Evolutionary conservation across 1,284 basidiomycete species (phyloP), one percentile per base, ranked within the genome.

Genomic region (Salmacisia buchloeana): DNA sequence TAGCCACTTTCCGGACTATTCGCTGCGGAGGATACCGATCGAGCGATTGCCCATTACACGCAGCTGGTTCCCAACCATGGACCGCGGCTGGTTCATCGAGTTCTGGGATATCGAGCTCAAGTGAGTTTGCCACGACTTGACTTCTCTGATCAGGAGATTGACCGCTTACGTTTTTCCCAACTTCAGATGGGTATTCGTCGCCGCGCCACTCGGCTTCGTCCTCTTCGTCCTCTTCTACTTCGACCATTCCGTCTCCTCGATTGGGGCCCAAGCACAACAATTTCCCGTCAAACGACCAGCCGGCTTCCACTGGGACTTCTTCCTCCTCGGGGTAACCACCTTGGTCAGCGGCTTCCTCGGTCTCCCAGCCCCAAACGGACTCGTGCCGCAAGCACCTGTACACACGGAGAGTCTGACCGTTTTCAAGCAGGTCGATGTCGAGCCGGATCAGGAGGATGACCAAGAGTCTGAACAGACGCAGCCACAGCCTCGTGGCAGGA

Each of bases 381-480:
- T 79, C 15, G 96, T 98, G 57, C 94, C 94, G 0, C 94, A 97
- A 81, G 94, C 94, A 0, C 94, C 94, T 0, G 90, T 96, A 27
- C 93, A 97, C 74, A 97, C 94, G 0, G 86, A 87, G 13, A 89
- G 91, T 6, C 85, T 98, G 0, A 83, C 90, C 18, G 85, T 94
- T 41, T 88, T 91, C 84, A 87, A 88, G 31, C 79, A 79, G 29
- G 71, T 78, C 10, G 70, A 73, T 36, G 63, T 36, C 10, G 69
- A 68, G 21, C 62, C 52, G 4, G 59, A 66, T 57, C 67, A 69
- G 41, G 63, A 64, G 1, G 81, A 73, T 15, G 79, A 82, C 83
- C 64, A 79, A 41, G 61, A 52, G 36, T 43, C 10, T 46, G 61
- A 15, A 60, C 59, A 29, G 25, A 52, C 2, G 56, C 29, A 33